These are phyloP conservation scores for Apiospora koreana DNA, from an alignment of 2,329 filamentous ascomycete genomes.

Conservation along the genomic window DNA sequence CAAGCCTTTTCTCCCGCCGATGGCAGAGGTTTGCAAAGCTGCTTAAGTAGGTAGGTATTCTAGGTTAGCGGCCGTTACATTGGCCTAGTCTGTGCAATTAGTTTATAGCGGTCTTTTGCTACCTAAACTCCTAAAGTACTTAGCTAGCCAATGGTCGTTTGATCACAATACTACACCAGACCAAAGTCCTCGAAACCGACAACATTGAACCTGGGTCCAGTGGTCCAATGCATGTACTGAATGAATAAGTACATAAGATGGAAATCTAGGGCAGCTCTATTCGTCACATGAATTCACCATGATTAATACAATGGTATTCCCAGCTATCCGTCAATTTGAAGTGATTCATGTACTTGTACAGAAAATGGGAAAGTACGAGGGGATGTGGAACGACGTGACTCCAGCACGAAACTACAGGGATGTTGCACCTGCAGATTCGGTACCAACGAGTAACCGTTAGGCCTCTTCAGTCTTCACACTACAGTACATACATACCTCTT, in stretches of 20 bases:
- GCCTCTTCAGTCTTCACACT: too few relatives aligned
- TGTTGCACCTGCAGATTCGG: neutral
- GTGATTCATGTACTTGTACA: neutral
- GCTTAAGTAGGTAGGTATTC: too few relatives aligned
- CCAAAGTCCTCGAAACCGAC: too few relatives aligned
- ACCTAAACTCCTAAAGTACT: neutral
- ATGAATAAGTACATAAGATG: too few relatives aligned
- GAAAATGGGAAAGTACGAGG: neutral
- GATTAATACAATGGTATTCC: neutral
- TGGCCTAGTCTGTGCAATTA: neutral
- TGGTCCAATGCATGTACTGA: too few relatives aligned
- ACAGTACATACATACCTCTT: too few relatives aligned
- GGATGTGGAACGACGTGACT: neutral
- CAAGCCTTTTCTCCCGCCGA: neutral
- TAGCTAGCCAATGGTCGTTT: neutral
- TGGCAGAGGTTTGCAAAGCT: neutral
- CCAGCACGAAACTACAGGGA: neutral
- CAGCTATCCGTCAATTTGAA: neutral
- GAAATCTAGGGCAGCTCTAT: neutral
- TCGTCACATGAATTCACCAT: neutral
- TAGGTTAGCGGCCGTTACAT: neutral
- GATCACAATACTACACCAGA: too few relatives aligned
- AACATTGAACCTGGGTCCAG: too few relatives aligned
- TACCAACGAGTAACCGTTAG: neutral
- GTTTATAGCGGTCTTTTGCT: neutral